Evolutionary conservation across 2,329 filamentous ascomycete species (phyloP), one percentile per base, ranked within the genome.

Genomic region (Metarhizium humberi): DNA sequence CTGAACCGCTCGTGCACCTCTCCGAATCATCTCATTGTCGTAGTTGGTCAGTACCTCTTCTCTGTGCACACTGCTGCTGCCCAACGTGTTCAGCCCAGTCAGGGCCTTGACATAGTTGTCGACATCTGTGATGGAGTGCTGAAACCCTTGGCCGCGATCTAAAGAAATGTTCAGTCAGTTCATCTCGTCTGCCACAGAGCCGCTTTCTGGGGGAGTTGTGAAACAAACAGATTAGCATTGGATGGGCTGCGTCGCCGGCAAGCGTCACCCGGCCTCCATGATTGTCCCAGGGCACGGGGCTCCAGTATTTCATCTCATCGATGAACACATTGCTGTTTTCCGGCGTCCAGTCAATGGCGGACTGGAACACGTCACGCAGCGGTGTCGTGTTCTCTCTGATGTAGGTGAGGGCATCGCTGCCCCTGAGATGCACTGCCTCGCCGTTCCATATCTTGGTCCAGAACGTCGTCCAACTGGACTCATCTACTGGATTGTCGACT

Each of bases 141-240:
- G 74, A 40, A 74, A 67, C 7, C 73, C 73, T 59, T 77, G 75
- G 0, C 73, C 75, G n/a, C 74, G 70, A 58, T 71, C 68, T 69
- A 14, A 11, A 34, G 10, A 34, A 34, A 46, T 4, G 18, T 30
- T n/a, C n/a, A 18, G 32, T 54, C 34, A 51, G 52, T 48, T 30
- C 45, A 30, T 14, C 11, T 30, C 25, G 20, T 30, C 25, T 29
- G 25, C 20, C 30, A 6, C 14, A 3, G 25, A 30, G 18, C 34
- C n/a, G 46, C 8, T 30, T 51, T 14, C 43, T n/a, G 18, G 18
- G 16, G 2, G 18, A 14, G 32, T 20, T 32, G n/a, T 4, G n/a
- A 14, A 2, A 57, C 64, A 60, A 61, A 71, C 69, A 73, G 32
- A 69, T 66, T 14, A 74, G 62, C 74, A 78, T 77, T 0, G 75